Conservation (phyloP, 305 asterid species). For the Fraxinus xanthoxyloides region DNA sequence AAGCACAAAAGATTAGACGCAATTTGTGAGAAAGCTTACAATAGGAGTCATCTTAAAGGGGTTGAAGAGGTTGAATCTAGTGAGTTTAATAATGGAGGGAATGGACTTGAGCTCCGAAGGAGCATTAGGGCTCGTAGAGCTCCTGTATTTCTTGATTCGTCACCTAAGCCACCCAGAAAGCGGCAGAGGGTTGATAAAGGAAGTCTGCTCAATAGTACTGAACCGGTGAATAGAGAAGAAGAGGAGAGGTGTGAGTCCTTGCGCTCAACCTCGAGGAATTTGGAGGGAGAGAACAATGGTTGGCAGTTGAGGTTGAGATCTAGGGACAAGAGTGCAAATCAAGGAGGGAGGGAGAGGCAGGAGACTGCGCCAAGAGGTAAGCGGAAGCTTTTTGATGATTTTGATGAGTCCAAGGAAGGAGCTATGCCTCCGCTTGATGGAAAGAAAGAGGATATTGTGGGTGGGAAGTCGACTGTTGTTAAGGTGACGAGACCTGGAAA, state of each 20-base stretch:
- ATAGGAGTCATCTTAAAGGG: conserved; percentile 52
- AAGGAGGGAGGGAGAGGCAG: conserved; percentile 34
- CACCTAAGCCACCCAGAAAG: conserved; percentile 78
- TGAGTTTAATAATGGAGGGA: conserved; percentile 37
- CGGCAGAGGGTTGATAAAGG: conserved; percentile 47
- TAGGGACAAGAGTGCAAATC: conserved; percentile 34
- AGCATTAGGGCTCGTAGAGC: conserved; percentile 82
- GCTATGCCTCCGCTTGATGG: conserved; percentile 31
- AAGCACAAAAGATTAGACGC: conserved; percentile 84
- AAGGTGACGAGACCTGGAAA: conserved; percentile 65
- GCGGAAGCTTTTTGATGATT: conserved; percentile 58
- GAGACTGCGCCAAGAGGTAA: conserved; percentile 47
- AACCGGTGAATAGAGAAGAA: conserved; percentile 38
- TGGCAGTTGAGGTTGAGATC: conserved; percentile 77
- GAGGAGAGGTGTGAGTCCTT: conserved; percentile 33
- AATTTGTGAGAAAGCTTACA: conserved; percentile 69
- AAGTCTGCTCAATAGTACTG: conserved; percentile 28
- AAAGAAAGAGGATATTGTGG: conserved; percentile 31
- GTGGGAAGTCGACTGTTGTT: conserved; percentile 52
- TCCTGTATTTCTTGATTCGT: conserved; percentile 85
- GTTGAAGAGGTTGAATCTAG: conserved; percentile 33
- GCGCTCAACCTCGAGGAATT: conserved; percentile 42
- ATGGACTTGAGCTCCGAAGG: conserved; percentile 64
- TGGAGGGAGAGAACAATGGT: conserved; percentile 41
- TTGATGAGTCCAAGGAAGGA: conserved; percentile 36